Evolutionary conservation across 306 rosid species (phyloP), one percentile per base, ranked within the genome.

Genomic region (Cucumis cinereus): DNA sequence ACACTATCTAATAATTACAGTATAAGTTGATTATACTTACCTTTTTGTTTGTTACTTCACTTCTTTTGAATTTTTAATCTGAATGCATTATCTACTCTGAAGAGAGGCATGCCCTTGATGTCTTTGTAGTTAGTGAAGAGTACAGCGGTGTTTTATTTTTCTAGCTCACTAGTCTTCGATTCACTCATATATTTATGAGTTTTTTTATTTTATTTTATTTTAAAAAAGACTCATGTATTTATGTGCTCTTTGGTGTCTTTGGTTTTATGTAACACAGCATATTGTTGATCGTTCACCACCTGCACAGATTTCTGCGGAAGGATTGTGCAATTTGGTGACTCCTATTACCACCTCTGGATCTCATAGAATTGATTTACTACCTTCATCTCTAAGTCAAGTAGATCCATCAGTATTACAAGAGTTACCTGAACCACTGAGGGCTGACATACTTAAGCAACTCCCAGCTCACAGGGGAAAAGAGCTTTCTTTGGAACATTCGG

Each of bases 381-480:
- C 98, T 78, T 83, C 87, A 53, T 93, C 97, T 76, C 84, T 91
- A 66, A 94, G 96, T 80, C 98, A 94, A 90, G 85, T 91, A 55
- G 98, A 91, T 80, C 66, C 82, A 57, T 79, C 90, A 8, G 97
- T 94, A 86, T 86, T 89, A 63, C 84, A 52, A 81, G 91, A 91
- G 77, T 77, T 94, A 82, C 98, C 98, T 55, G 84, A 83, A 84
- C 90, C 90, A 77, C 77, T 90, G 86, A 89, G 87, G 84, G 85
- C 78, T 67, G 88, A 76, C 83, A 85, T 90, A 84, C 84, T 89
- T 80, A 86, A 78, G 83, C 88, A 83, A 81, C 96, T 90, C 86
- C 92, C 98, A 54, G 80, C 84, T 19, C 96, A 90, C 85, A 85
- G 96, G 84, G 82, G n/a, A 78, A 82, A 66, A 69, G 90, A 79